Evolutionary conservation across 1,284 basidiomycete genomes (phyloP).

Genomic region (Naganishia liquefaciens): DNA sequence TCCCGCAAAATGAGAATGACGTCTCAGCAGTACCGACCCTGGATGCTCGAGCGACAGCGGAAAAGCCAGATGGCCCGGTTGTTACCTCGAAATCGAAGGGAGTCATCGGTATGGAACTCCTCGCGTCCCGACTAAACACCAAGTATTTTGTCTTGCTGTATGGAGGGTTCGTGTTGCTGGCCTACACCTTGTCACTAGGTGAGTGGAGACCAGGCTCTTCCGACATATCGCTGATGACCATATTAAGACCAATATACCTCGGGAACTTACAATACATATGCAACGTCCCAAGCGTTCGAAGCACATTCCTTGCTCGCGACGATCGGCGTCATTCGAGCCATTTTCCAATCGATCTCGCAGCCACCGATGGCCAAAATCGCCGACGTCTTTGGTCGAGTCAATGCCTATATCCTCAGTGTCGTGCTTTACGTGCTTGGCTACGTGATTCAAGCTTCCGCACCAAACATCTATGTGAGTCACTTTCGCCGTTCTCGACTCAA

Average conservation of each 20-base stretch:
- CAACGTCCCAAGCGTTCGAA: constrained; percentile 43
- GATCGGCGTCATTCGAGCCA: constrained; percentile 43
- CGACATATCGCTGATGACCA: background rate
- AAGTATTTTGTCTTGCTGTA: constrained; percentile 43
- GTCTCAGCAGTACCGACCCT: background rate
- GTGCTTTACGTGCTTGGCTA: constrained; percentile 48
- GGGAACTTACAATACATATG: constrained; percentile 42
- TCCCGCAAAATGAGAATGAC: background rate
- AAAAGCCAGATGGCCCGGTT: constrained; percentile 13
- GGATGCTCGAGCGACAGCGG: background rate
- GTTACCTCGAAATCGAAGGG: constrained; percentile 41
- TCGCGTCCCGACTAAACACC: constrained; percentile 39
- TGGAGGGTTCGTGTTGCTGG: constrained; percentile 44
- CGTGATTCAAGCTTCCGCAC: constrained; percentile 45
- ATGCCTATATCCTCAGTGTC: constrained; percentile 46
- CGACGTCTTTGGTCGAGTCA: constrained; percentile 48
- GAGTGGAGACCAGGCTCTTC: constrained; percentile 14
- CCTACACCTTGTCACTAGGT: constrained; percentile 49
- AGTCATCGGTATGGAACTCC: constrained; percentile 47
- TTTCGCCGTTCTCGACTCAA: constrained; percentile 11
- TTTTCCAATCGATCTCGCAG: constrained; percentile 49
- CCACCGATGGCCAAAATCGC: constrained; percentile 52
- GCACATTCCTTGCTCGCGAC: constrained; percentile 47
- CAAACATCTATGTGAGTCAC: constrained; percentile 31
- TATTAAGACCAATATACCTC: constrained; percentile 42